phyloP scores from a whole-genome alignment of 176 grass and related monocot genomes.

The Hyparrhenia diplandra region DNA sequence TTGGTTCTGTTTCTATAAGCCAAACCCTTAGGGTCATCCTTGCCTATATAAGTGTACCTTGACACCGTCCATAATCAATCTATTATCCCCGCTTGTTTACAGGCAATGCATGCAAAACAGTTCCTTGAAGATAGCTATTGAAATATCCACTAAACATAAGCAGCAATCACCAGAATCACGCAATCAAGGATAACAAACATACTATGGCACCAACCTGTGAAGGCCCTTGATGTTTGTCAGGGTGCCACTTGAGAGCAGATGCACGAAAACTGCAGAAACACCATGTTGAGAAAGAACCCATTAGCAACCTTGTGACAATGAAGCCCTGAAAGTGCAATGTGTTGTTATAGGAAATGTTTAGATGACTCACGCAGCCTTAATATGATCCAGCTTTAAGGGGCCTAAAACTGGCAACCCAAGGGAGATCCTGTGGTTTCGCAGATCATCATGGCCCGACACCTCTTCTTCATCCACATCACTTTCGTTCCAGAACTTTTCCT shows the following conservation, averaged over 20 bases:
- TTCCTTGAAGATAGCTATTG: not conserved
- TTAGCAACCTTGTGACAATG: not conserved
- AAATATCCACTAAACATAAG: not conserved
- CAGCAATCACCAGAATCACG: not conserved
- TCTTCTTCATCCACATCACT: slow-evolving; percentile 79
- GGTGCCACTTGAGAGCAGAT: slow-evolving; percentile 92
- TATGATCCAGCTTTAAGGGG: slow-evolving; percentile 55
- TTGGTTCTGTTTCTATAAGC: not conserved
- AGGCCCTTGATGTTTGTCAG: slow-evolving; percentile 80
- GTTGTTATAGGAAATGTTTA: slow-evolving; percentile 1
- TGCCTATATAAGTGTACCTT: not conserved
- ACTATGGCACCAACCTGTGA: slow-evolving; percentile 48
- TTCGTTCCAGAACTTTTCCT: slow-evolving; percentile 55
- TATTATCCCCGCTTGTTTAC: not conserved
- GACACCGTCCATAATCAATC: not conserved
- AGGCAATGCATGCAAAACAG: not conserved
- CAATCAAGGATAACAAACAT: not conserved
- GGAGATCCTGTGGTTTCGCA: slow-evolving; percentile 48
- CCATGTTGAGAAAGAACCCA: not conserved
- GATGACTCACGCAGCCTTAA: slow-evolving; percentile 80
- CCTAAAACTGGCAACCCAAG: slow-evolving; percentile 70
- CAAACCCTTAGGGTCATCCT: not conserved
- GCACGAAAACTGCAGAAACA: slow-evolving; percentile 51
- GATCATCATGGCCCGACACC: slow-evolving; percentile 13
- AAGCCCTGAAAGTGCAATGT: not conserved